Percentiles rank a stretch among this genome's conserved stretches.
Evolutionary conservation across 352 stramenopile genomes (phyloP).

Genomic region (Aphanomyces invadans): DNA sequence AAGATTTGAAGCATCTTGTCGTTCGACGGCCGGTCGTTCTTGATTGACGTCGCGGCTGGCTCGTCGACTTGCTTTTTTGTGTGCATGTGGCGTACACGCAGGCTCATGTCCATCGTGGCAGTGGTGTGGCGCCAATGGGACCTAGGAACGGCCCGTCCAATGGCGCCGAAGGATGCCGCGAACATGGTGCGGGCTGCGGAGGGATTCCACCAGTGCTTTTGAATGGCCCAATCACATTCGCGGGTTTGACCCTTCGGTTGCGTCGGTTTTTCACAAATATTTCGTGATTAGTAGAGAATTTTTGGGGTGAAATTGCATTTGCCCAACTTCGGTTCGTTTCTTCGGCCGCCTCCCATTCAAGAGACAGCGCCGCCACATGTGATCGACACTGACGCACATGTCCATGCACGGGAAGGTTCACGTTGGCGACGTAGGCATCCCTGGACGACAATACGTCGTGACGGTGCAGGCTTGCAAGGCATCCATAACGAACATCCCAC

Average conservation of each 20-base stretch:
- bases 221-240: background rate
- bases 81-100: background rate
- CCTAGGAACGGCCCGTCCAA: background rate
- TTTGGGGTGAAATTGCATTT: too few relatives aligned
- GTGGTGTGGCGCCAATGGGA: background rate
- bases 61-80: background rate
- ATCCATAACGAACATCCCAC: too few relatives aligned
- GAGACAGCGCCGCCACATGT: background rate
- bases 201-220: background rate
- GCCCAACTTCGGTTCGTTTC: background rate
- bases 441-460: too few relatives aligned
- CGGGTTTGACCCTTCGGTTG: background rate
- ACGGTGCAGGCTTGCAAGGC: too few relatives aligned
- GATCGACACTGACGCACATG: background rate
- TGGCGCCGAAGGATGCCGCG: background rate
- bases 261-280: background rate
- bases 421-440: too few relatives aligned
- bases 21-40: background rate
- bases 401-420: too few relatives aligned
- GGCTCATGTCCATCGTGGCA: background rate
- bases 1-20: slow-evolving; percentile 50
- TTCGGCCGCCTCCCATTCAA: background rate
- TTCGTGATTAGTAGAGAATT: too few relatives aligned
- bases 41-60: background rate
- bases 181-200: background rate